These are phyloP conservation scores for Clathrospora elynae DNA, from an alignment of 2,329 filamentous ascomycete species.

Conservation along the genomic window DNA sequence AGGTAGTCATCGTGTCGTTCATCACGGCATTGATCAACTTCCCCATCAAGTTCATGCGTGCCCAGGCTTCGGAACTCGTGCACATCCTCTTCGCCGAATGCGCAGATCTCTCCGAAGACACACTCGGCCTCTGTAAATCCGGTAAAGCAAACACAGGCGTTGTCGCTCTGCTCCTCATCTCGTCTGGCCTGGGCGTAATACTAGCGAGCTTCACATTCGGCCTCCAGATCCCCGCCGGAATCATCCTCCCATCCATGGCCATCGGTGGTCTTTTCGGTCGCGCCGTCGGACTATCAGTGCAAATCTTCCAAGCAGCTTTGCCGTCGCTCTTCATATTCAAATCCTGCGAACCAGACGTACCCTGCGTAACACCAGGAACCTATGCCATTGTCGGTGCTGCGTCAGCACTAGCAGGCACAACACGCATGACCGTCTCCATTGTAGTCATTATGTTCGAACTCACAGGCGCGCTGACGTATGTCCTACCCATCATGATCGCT, in stretches of 20 bases:
- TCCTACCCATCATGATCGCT: conserved; percentile 97
- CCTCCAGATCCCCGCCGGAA: conserved; percentile 90
- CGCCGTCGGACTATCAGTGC: conserved; percentile 84
- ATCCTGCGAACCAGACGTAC: conserved; percentile 81
- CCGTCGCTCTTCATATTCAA: conserved; percentile 77
- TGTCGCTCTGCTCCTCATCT: conserved; percentile 80
- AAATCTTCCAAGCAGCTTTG: conserved; percentile 82
- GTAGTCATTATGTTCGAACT: conserved; percentile 99
- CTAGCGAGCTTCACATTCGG: conserved; percentile 90
- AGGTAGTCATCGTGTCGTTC: conserved; percentile 79
- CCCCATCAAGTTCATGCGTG: conserved; percentile 94
- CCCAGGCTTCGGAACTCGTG: conserved; percentile 88
- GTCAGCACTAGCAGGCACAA: conserved; percentile 90
- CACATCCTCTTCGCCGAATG: conserved; percentile 93
- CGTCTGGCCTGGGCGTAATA: conserved; percentile 81
- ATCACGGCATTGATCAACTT: conserved; percentile 90
- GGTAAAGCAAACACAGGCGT: conserved; percentile 81
- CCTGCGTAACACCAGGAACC: conserved; percentile 90
- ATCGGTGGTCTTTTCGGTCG: conserved; percentile 91
- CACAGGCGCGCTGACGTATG: conserved; percentile 92
- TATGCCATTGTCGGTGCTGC: conserved; percentile 97
- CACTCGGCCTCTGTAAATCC: conserved; percentile 86
- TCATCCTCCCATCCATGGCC: conserved; percentile 94
- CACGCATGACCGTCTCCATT: conserved; percentile 95
- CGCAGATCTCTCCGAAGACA: conserved; percentile 78